Conservation (phyloP, 1,284 basidiomycete species). For the Cryptococcus floricola region DNA sequence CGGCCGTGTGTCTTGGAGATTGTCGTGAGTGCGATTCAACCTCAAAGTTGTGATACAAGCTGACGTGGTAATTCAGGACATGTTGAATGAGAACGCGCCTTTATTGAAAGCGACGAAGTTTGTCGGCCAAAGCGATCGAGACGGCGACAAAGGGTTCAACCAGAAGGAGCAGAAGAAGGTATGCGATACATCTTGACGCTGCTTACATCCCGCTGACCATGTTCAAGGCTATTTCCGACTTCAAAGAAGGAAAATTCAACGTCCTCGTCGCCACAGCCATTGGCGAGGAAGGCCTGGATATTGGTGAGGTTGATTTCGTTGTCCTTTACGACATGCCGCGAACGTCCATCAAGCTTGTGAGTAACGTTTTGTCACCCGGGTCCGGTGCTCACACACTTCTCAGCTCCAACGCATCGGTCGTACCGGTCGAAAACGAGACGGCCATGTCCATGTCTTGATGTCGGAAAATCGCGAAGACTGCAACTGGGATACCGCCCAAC, state of each 20-base stretch:
- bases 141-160: slow-evolving; percentile 77
- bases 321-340: slow-evolving; percentile 96
- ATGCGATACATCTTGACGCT: slow-evolving; percentile 15
- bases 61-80: slow-evolving; percentile 47
- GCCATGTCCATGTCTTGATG: slow-evolving; percentile 87
- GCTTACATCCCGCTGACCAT: background rate
- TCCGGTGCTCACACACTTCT: slow-evolving; percentile 1
- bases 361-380: slow-evolving; percentile 24
- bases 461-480: slow-evolving; percentile 85
- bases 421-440: slow-evolving; percentile 89
- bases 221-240: slow-evolving; percentile 61
- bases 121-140: slow-evolving; percentile 85
- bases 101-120: slow-evolving; percentile 76
- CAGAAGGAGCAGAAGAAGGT: slow-evolving; percentile 91
- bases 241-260: slow-evolving; percentile 84
- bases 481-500: slow-evolving; percentile 87
- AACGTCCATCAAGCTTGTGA: slow-evolving; percentile 91
- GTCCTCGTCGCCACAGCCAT: slow-evolving; percentile 95
- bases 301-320: slow-evolving; percentile 97
- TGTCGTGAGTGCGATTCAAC: slow-evolving; percentile 53
- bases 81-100: slow-evolving; percentile 66
- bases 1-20: slow-evolving; percentile 88
- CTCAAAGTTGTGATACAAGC: background rate
- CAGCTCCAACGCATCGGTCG: slow-evolving; percentile 94
- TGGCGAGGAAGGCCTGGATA: slow-evolving; percentile 98